phyloP scores from a whole-genome alignment of 2,329 filamentous ascomycete species.

The Fusarium brevicatenulatum region DNA sequence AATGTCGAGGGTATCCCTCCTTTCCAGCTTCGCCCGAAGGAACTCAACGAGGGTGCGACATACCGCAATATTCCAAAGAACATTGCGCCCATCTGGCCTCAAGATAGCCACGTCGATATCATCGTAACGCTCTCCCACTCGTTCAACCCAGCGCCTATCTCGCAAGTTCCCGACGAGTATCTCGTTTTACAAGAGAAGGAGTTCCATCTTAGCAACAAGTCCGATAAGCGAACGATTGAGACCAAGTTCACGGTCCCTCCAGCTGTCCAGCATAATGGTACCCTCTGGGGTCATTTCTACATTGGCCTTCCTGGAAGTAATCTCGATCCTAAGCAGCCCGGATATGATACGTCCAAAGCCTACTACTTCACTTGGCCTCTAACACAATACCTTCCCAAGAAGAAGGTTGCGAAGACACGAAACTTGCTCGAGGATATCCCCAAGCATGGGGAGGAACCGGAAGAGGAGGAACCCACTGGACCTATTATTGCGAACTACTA shows the following conservation, averaged over 20 bases:
- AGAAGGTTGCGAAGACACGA: slow-evolving; percentile 87
- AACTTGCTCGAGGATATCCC: slow-evolving; percentile 76
- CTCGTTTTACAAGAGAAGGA: slow-evolving; percentile 82
- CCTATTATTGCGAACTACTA: slow-evolving; percentile 88
- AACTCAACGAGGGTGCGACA: slow-evolving; percentile 68
- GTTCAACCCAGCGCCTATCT: slow-evolving; percentile 73
- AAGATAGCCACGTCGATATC: slow-evolving; percentile 82
- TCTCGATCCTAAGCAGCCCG: slow-evolving; percentile 77
- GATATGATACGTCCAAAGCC: slow-evolving; percentile 79
- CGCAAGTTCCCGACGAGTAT: slow-evolving; percentile 70
- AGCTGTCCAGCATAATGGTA: slow-evolving; percentile 89
- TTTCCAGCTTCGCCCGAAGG: slow-evolving; percentile 71
- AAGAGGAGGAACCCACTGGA: slow-evolving; percentile 64
- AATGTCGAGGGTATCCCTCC: slow-evolving; percentile 69
- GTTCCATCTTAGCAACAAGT: slow-evolving; percentile 82
- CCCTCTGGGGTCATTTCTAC: slow-evolving; percentile 94
- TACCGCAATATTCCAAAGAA: slow-evolving; percentile 74
- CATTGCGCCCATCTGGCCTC: slow-evolving; percentile 88
- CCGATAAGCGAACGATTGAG: slow-evolving; percentile 80
- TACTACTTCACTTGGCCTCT: slow-evolving; percentile 87
- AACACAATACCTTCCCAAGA: slow-evolving; percentile 90
- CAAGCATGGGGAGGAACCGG: slow-evolving; percentile 56
- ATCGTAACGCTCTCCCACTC: slow-evolving; percentile 84
- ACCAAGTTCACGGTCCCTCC: slow-evolving; percentile 81
- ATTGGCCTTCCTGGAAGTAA: slow-evolving; percentile 79